phyloP scores from a whole-genome alignment of 495 filamentous ascomycete genomes.

The Aspergillus nanangensis region DNA sequence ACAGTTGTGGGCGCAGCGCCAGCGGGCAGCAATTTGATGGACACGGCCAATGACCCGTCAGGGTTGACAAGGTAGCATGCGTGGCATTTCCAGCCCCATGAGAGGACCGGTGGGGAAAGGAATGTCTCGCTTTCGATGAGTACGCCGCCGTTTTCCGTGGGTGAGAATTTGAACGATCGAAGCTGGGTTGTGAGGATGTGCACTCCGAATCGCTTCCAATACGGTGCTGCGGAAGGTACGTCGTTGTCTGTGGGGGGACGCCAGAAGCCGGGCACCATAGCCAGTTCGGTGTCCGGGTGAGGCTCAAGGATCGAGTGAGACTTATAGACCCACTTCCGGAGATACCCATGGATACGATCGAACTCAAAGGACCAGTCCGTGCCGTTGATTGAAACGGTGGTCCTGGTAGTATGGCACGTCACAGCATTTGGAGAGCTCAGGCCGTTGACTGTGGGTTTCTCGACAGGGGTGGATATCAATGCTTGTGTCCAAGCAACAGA shows the following conservation, averaged over 20 bases:
- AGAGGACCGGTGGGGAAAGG: conserved; percentile 51
- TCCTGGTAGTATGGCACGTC: too few species aligned
- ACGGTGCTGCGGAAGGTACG: conserved; percentile 32
- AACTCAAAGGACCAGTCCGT: too few species aligned
- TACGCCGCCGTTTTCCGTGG: neutral
- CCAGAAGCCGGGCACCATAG: conserved; percentile 32
- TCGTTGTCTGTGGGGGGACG: conserved; percentile 63
- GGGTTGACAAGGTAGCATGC: conserved; percentile 44
- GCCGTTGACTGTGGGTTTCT: too few species aligned
- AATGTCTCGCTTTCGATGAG: conserved; percentile 31
- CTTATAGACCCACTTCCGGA: conserved; percentile 15
- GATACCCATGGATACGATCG: too few species aligned
- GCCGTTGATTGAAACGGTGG: too few species aligned
- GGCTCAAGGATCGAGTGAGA: neutral
- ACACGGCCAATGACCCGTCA: conserved; percentile 37
- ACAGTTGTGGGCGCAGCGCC: conserved; percentile 47
- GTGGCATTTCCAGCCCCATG: conserved; percentile 50
- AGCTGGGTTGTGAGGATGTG: conserved; percentile 6
- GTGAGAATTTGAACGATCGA: neutral
- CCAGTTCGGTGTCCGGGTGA: conserved; percentile 1
- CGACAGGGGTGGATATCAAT: too few species aligned
- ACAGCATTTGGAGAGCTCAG: too few species aligned
- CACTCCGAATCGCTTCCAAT: conserved; percentile 30
- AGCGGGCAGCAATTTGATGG: conserved; percentile 29
- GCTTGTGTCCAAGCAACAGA: too few species aligned